A percentile compares a stretch with the other conserved stretches of the same genome.
These are phyloP conservation scores for Cyclanthera cordifolia DNA, from an alignment of 306 rosid species.

Conservation along the genomic window DNA sequence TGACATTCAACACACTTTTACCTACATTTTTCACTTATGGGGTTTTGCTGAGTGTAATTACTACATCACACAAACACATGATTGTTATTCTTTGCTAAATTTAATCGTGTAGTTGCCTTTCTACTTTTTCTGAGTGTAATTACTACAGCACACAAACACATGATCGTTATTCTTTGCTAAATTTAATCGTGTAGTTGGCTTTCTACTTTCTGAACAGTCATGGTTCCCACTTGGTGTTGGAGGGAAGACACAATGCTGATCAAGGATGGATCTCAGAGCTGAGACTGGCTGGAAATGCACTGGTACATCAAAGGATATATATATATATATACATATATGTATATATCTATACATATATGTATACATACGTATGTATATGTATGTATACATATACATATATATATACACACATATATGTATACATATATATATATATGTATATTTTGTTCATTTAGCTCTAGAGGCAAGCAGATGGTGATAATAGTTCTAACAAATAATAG, in stretches of 20 bases:
- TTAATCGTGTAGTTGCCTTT: not conserved
- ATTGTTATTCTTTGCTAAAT: not conserved
- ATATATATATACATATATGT: slow-evolving; percentile 9
- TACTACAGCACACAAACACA: not conserved
- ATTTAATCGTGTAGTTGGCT: not conserved
- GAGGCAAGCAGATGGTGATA: not conserved
- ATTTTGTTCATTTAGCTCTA: not conserved
- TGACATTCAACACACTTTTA: not conserved
- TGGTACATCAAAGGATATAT: slow-evolving; percentile 35
- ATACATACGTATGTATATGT: too few relatives aligned
- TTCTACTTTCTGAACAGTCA: slow-evolving; percentile 39
- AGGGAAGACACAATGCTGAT: slow-evolving; percentile 91
- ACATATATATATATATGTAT: slow-evolving; percentile 6
- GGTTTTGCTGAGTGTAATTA: not conserved
- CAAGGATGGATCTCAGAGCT: slow-evolving; percentile 81
- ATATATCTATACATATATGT: too few relatives aligned
- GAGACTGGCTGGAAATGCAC: slow-evolving; percentile 55
- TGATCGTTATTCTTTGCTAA: not conserved
- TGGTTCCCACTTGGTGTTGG: slow-evolving; percentile 58
- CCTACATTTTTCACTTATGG: not conserved
- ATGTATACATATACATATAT: not conserved
- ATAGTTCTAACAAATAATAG: not conserved
- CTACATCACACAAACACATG: not conserved
- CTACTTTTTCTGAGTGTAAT: slow-evolving; percentile 1
- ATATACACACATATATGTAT: not conserved